Percentiles rank a stretch among this genome's conserved stretches.
These are phyloP conservation scores for Mytilinidion resinicola DNA, from an alignment of 495 filamentous ascomycete genomes.

Conservation along the genomic window DNA sequence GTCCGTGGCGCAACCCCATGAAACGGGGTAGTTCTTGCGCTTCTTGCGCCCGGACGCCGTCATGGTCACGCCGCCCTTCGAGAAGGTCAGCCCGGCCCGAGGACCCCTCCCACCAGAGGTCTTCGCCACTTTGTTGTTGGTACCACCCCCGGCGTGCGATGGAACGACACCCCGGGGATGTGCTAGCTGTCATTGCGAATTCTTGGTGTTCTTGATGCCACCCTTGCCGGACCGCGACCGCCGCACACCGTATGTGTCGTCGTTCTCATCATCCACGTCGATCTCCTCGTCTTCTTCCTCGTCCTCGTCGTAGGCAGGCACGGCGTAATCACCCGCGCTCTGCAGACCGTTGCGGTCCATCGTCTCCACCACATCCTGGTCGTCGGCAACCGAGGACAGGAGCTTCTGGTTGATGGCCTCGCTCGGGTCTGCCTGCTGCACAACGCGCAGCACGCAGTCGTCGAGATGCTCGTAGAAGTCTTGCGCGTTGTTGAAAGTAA, in stretches of 20 bases:
- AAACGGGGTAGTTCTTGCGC: constrained; percentile 82
- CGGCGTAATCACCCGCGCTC: constrained; percentile 49
- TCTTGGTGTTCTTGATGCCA: constrained; percentile 39
- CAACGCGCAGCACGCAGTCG: constrained; percentile 94
- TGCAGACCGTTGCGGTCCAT: constrained; percentile 73
- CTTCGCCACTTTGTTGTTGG: constrained; percentile 40
- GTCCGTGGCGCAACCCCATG: constrained; percentile 83
- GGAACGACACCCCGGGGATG: constrained; percentile 46
- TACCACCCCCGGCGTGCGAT: constrained; percentile 51
- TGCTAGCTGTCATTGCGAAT: constrained; percentile 53
- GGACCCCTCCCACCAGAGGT: constrained; percentile 36
- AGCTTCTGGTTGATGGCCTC: constrained; percentile 91
- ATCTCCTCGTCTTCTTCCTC: constrained; percentile 59
- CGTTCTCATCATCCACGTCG: constrained; percentile 53
- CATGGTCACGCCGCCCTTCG: constrained; percentile 46
- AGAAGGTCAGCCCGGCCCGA: constrained; percentile 42
- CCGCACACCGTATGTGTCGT: constrained; percentile 53
- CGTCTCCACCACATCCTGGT: constrained; percentile 75
- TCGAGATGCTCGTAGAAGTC: constrained; percentile 99
- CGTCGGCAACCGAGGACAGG: constrained; percentile 73
- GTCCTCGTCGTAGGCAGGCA: constrained; percentile 47
- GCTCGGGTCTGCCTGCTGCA: constrained; percentile 93
- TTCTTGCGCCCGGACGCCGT: constrained; percentile 68
- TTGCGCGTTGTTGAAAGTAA: constrained; percentile 87
- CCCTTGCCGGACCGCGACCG: constrained; percentile 45